Percentiles rank a stretch among this genome's conserved stretches.
These are phyloP conservation scores for Peribolospora kevripleyi DNA, from an alignment of 768 basidiomycete genomes.

Conservation along the genomic window DNA sequence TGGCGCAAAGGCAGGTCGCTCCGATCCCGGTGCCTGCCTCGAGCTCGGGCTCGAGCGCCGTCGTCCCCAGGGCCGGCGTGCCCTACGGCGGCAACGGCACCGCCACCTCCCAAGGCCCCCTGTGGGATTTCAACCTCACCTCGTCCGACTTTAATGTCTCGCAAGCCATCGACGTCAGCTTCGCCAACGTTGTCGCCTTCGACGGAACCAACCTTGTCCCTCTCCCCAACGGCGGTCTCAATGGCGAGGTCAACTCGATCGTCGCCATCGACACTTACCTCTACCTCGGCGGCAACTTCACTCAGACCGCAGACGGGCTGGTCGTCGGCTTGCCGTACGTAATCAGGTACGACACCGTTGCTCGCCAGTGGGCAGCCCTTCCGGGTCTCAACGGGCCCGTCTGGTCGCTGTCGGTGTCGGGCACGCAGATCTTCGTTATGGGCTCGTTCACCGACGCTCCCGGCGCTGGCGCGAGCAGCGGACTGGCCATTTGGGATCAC, in stretches of 20 bases:
- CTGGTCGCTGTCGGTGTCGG: too few relatives aligned
- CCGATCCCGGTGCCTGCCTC: too few relatives aligned
- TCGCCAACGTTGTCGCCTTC: constrained; percentile 47
- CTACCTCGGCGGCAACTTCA: constrained; percentile 74
- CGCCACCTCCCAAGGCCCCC: constrained; percentile 39
- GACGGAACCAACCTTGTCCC: constrained; percentile 32
- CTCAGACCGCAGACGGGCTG: constrained; percentile 41
- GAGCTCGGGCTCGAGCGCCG: too few relatives aligned
- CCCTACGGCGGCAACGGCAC: constrained; percentile 16
- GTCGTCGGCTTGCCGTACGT: constrained; percentile 34
- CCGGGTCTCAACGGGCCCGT: constrained; percentile 20
- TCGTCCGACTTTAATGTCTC: constrained; percentile 29
- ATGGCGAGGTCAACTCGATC: constrained; percentile 50
- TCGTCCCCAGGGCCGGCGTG: too few relatives aligned
- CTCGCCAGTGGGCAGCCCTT: constrained; percentile 31
- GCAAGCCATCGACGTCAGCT: constrained; percentile 7
- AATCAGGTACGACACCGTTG: too few relatives aligned
- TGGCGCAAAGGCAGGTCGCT: too few relatives aligned
- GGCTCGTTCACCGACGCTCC: constrained; percentile 5
- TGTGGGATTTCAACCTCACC: constrained; percentile 54
- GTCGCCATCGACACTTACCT: constrained; percentile 29
- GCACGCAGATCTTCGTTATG: too few relatives aligned
- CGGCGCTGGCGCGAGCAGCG: constrained; percentile 22
- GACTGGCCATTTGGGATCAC: constrained; percentile 55
- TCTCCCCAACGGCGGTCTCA: constrained; percentile 43